Conservation (phyloP, 306 rosid species). For the Casuarina glauca region DNA sequence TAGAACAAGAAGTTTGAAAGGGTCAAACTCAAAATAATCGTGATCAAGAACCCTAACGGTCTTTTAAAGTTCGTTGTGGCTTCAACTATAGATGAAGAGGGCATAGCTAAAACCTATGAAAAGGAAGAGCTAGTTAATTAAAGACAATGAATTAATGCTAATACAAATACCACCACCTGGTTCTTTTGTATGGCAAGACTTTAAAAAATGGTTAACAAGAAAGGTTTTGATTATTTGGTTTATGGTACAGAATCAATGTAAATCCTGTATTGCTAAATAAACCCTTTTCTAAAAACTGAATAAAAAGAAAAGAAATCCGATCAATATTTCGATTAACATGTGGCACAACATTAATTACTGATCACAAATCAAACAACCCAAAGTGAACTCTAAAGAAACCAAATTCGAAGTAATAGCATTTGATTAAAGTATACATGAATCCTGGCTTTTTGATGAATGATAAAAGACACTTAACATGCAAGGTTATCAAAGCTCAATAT, state of each 20-base stretch:
- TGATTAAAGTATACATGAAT: background rate
- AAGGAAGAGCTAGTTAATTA: no score
- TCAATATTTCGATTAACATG: background rate
- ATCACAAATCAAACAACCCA: background rate
- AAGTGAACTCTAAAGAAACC: background rate
- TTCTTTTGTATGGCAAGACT: no score
- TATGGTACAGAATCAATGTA: no score
- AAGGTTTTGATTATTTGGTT: no score
- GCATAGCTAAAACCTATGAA: background rate
- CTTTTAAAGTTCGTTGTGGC: background rate
- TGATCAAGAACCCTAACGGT: background rate
- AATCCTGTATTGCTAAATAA: no score
- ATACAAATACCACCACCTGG: no score
- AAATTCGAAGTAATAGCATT: background rate
- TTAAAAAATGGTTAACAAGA: no score
- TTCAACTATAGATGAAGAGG: background rate
- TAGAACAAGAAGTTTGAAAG: no score
- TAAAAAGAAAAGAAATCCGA: background rate
- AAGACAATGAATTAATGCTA: background rate
- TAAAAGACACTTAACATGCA: background rate
- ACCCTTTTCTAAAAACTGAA: background rate
- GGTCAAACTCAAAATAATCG: background rate
- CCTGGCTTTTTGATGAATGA: background rate
- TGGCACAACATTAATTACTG: background rate
- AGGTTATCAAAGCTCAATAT: background rate